These are phyloP conservation scores for Exophiala sp. DNA, from an alignment of 2,329 filamentous ascomycete species.

Conservation along the genomic window DNA sequence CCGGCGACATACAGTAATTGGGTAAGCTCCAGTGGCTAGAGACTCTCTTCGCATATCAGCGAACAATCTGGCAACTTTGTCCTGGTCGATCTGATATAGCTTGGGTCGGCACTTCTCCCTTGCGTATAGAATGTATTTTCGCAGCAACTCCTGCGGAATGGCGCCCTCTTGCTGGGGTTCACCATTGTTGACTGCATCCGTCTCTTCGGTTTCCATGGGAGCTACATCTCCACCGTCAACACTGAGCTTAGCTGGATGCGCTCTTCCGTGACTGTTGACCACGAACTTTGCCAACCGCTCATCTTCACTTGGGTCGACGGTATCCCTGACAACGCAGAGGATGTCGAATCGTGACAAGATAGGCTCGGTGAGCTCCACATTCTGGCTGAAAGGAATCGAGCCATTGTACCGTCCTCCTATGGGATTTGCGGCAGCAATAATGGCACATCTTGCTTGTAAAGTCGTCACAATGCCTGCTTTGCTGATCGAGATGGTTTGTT, in stretches of 20 bases:
- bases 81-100: conserved; percentile 94
- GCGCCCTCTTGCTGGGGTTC: conserved; percentile 57
- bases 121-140: conserved; percentile 96
- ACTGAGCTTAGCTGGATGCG: conserved; percentile 62
- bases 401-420: conserved; percentile 95
- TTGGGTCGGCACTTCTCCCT: conserved; percentile 84
- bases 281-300: conserved; percentile 92
- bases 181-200: conserved; percentile 38
- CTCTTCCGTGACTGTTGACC: conserved; percentile 85
- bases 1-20: conserved; percentile 75
- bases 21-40: conserved; percentile 89
- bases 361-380: conserved; percentile 93
- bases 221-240: conserved; percentile 48
- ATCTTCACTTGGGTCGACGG: conserved; percentile 85
- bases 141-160: conserved; percentile 81
- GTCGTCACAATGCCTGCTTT: conserved; percentile 98
- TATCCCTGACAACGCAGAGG: conserved; percentile 90
- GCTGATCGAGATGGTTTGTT: conserved; percentile 98
- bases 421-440: conserved; percentile 94
- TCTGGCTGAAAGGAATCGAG: conserved; percentile 90
- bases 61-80: conserved; percentile 90
- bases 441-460: conserved; percentile 88
- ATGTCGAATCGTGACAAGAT: conserved; percentile 98
- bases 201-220: conserved; percentile 55
- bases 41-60: conserved; percentile 94